Conservation (phyloP, 1,139 yeast species). For the Williopsis jadinii region DNA sequence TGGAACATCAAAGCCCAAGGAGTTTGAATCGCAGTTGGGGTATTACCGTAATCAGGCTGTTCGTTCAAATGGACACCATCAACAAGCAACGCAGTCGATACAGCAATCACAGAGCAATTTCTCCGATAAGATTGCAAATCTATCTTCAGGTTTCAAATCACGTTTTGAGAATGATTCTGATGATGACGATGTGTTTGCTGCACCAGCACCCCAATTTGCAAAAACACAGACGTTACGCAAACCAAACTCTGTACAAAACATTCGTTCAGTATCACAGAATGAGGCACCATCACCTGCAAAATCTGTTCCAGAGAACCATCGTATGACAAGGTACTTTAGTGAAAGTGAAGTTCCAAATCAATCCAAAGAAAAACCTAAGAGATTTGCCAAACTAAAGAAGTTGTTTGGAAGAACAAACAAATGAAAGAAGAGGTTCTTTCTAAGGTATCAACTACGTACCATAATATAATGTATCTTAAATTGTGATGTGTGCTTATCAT, state of each 20-base stretch:
- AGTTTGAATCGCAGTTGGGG: constrained; percentile 18
- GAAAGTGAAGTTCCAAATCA: constrained; percentile 22
- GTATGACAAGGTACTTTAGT: constrained; percentile 20
- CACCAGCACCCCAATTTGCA: constrained; percentile 15
- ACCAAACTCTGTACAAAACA: constrained; percentile 15
- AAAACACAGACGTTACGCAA: constrained; percentile 12
- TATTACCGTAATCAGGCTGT: constrained; percentile 19
- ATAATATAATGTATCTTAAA: not conserved
- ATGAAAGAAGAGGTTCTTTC: not conserved
- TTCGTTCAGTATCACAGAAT: constrained; percentile 18
- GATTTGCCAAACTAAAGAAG: constrained; percentile 48
- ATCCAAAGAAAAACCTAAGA: constrained; percentile 34
- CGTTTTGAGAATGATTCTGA: constrained; percentile 61
- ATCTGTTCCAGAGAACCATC: constrained; percentile 11
- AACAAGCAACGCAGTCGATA: constrained; percentile 7
- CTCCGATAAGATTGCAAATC: constrained; percentile 13
- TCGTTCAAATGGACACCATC: constrained; percentile 4
- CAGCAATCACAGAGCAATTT: constrained; percentile 8
- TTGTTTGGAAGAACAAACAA: constrained; percentile 41
- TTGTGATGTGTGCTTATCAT: not conserved
- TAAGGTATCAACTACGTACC: not conserved
- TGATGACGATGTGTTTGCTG: constrained; percentile 24
- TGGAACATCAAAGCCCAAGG: constrained; percentile 6
- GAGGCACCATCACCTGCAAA: constrained; percentile 18
- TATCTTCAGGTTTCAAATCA: constrained; percentile 28